phyloP scores from a whole-genome alignment of 352 stramenopile species.

The Phytophthora europaea region DNA sequence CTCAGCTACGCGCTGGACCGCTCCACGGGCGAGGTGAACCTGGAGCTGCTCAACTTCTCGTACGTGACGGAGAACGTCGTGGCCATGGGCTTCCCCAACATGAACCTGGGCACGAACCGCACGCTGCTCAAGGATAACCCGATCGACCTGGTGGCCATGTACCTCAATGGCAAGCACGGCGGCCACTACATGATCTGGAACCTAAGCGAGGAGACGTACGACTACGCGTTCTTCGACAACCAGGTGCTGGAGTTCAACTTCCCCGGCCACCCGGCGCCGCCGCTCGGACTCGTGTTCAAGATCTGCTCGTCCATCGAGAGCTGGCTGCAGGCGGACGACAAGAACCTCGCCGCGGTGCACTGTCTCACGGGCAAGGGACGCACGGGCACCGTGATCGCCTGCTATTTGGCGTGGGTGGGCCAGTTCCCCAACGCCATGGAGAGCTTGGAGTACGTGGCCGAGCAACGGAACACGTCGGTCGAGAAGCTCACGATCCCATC shows the following conservation, averaged over 20 bases:
- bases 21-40: conserved; percentile 81
- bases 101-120: conserved; percentile 82
- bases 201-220: conserved; percentile 97
- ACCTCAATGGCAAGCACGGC: conserved; percentile 94
- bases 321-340: conserved; percentile 96
- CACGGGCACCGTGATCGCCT: conserved; percentile 95
- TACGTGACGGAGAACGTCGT: conserved; percentile 92
- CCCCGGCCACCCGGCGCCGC: conserved; percentile 96
- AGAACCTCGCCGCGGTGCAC: conserved; percentile 97
- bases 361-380: conserved; percentile 97
- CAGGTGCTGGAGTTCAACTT: conserved; percentile 98
- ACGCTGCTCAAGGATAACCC: conserved; percentile 88
- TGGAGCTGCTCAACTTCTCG: conserved; percentile 92
- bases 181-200: conserved; percentile 99
- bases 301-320: conserved; percentile 97
- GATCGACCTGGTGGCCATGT: conserved; percentile 93
- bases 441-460: conserved; percentile 94
- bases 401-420: conserved; percentile 97
- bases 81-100: conserved; percentile 93
- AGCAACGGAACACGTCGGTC: conserved; percentile 87
- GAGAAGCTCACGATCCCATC: conserved; percentile 97
- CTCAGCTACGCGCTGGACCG: conserved; percentile 86
- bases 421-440: conserved; percentile 93
- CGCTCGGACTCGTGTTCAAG: conserved; percentile 98
- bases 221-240: conserved; percentile 96